phyloP scores from a whole-genome alignment of 1,284 basidiomycete species.

The Ceratobasidium sp. region DNA sequence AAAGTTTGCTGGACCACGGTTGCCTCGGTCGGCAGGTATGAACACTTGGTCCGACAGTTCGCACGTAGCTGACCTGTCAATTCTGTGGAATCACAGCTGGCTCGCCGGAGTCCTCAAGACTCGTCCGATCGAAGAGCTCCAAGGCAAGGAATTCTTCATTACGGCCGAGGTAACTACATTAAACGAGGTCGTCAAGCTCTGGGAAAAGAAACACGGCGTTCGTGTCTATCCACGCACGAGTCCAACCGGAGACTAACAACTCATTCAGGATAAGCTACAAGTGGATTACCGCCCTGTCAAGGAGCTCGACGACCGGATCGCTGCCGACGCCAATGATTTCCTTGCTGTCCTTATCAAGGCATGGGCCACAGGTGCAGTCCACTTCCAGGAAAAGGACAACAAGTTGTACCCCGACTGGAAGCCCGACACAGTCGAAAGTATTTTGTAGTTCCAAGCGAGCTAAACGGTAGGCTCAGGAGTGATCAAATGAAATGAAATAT shows the following conservation, averaged over 20 bases:
- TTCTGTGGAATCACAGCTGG: background rate
- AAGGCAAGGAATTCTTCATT: background rate
- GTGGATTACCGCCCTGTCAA: constrained; percentile 16
- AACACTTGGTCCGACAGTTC: background rate
- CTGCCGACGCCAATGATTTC: constrained; percentile 16
- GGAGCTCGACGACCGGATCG: constrained; percentile 18
- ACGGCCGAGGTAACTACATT: background rate
- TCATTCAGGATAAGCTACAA: constrained; percentile 12
- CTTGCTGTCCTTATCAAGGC: constrained; percentile 17
- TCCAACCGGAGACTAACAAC: background rate
- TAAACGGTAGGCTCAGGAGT: no score
- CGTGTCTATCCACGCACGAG: background rate
- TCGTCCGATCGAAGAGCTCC: background rate
- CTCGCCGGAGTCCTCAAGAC: background rate
- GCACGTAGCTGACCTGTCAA: background rate
- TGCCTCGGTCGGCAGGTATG: background rate
- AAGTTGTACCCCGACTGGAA: constrained; percentile 30
- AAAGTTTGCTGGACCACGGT: background rate
- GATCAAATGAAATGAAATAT: no score
- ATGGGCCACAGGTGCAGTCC: constrained; percentile 13
- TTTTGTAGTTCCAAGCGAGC: constrained; percentile 24
- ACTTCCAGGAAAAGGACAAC: constrained; percentile 2
- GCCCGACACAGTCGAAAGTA: constrained; percentile 20
- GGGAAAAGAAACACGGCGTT: constrained; percentile 4
- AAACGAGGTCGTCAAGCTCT: constrained; percentile 6